Evolutionary conservation across 805 yeast species (phyloP), one percentile per base, ranked within the genome.

Genomic region (Cyberlindnera amylophila): DNA sequence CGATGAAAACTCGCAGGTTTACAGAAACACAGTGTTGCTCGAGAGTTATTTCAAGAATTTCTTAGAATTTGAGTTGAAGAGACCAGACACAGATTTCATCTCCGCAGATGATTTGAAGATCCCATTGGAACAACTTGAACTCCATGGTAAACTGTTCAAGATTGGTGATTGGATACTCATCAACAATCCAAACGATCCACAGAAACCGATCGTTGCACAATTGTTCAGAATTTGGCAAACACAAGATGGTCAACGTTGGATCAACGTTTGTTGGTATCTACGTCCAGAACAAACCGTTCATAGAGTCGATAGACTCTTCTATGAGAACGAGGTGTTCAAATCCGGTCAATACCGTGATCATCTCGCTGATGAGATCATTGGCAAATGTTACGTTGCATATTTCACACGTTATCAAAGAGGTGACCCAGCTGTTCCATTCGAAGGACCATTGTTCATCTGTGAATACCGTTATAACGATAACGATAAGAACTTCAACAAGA

Each of bases 231-330:
- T 93, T 47, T 93, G 99, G 99, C 79, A 82, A 46, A 73, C 79
- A n/a, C 69, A 72, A 15, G 95, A 89, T 50, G 95, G 90, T 42
- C 81, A 82, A 55, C 77, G 82, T 47, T 90, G 90, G 80, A 76
- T 90, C 58, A 91, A 93, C 61, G 96, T 87, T 31, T 93, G 98
- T 69, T 93, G 98, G 99, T 93, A 91, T 65, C 84, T 87, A 58
- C 79, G 98, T 53, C 96, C 99, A 1, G 98, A 93, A 62, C 97
- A 95, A 72, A 93, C 99, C 0, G 95, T 93, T 34, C 99, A 93
- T 64, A 77, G 95, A 54, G 83, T 74, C 34, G 98, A 93, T 65
- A 73, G 96, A 57, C 66, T 89, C 42, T 93, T 93, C 62, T 87
- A 86, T 66, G 88, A 83, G 53, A 89, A 93, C 61, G 99, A 93